Conservation (phyloP, 805 yeast species). For the Pichia insulana region DNA sequence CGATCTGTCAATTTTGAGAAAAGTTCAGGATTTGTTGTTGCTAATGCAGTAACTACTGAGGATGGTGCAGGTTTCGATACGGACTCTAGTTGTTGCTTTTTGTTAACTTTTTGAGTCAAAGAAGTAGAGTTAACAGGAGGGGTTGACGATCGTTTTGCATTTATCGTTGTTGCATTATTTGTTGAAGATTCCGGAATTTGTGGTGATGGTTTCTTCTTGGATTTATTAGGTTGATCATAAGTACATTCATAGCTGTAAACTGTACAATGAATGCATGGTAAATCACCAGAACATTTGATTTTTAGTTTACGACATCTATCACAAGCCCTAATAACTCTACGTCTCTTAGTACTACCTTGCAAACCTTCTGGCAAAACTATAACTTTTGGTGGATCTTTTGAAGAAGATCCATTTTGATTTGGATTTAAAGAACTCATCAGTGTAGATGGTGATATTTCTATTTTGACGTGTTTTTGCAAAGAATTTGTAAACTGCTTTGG, state of each 20-base stretch:
- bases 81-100: too few relatives aligned
- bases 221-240: constrained; percentile 57
- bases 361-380: constrained; percentile 20
- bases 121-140: constrained; percentile 1
- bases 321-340: constrained; percentile 42
- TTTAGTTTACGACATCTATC: constrained; percentile 43
- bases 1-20: constrained; percentile 26
- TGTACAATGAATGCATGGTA: constrained; percentile 56
- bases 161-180: background rate
- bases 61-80: too few relatives aligned
- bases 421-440: background rate
- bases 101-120: constrained; percentile 1
- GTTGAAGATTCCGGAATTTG: background rate
- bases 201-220: constrained; percentile 27
- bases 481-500: background rate
- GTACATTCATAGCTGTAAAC: constrained; percentile 82
- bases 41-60: constrained; percentile 5
- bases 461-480: background rate
- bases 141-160: background rate
- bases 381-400: constrained; percentile 19
- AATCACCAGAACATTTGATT: constrained; percentile 43
- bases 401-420: background rate
- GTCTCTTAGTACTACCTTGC: constrained; percentile 16
- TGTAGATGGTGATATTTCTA: background rate
- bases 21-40: constrained; percentile 17